Percentiles rank a stretch among this genome's conserved stretches.
These are phyloP conservation scores for Phialocephala subalpina DNA, from an alignment of 2,329 filamentous ascomycete genomes.

Conservation along the genomic window DNA sequence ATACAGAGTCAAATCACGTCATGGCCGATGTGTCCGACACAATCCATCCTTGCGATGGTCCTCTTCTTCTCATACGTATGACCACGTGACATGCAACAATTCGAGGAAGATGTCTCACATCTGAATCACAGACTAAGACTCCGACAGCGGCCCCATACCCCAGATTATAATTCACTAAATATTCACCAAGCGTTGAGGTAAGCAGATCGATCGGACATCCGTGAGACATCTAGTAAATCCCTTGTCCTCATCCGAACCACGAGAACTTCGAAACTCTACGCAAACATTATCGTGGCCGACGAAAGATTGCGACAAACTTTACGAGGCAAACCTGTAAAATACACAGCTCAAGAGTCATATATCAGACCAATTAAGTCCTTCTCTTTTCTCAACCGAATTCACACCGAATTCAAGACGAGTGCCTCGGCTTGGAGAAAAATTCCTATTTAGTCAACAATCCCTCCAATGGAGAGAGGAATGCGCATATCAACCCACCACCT, in stretches of 20 bases:
- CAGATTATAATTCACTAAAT: neutral
- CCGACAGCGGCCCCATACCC: neutral
- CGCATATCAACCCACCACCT: neutral
- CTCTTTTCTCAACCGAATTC: neutral
- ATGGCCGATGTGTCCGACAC: too few species aligned
- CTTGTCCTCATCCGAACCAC: neutral
- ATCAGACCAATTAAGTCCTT: neutral
- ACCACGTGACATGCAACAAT: neutral
- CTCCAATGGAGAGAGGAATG: neutral
- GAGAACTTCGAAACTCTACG: neutral
- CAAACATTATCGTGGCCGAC: neutral
- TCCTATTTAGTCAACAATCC: constrained; percentile 8
- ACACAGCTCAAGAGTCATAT: neutral
- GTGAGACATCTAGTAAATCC: constrained; percentile 3
- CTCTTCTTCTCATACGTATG: too few species aligned
- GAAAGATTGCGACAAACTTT: neutral
- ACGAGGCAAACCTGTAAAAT: neutral
- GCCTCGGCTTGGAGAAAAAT: neutral
- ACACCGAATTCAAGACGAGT: constrained; percentile 4
- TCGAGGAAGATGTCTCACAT: neutral
- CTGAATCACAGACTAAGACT: neutral
- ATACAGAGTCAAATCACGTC: too few species aligned
- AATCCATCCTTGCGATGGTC: too few species aligned
- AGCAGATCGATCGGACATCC: constrained; percentile 8
- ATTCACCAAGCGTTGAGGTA: neutral